These are phyloP conservation scores for Phytophthora fragariae DNA, from an alignment of 352 stramenopile species.

Conservation along the genomic window DNA sequence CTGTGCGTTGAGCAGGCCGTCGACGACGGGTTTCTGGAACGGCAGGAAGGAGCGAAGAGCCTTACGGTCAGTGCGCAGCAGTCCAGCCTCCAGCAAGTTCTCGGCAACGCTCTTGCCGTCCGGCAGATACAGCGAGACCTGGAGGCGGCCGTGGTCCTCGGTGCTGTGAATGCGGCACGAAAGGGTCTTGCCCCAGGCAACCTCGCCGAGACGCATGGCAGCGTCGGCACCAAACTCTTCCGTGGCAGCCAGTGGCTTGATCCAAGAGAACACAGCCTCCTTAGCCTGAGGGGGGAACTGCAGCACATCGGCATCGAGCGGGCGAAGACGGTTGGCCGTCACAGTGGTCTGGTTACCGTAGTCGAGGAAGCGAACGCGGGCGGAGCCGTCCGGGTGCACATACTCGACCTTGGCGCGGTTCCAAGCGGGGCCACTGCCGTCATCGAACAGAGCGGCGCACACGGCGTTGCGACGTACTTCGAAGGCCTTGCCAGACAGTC, in stretches of 20 bases:
- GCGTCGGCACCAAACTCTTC: conserved; percentile 95
- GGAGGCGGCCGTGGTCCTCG: conserved; percentile 75
- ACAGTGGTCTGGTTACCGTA: conserved; percentile 95
- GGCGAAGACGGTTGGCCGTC: conserved; percentile 84
- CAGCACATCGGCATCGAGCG: conserved; percentile 90
- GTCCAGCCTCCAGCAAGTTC: conserved; percentile 87
- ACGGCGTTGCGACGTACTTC: conserved; percentile 92
- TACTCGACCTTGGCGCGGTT: conserved; percentile 94
- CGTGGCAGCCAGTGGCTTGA: conserved; percentile 83
- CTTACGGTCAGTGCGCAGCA: conserved; percentile 91
- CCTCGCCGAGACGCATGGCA: conserved; percentile 88
- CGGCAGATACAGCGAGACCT: conserved; percentile 76
- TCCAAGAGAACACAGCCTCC: conserved; percentile 85
- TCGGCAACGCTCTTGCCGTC: conserved; percentile 91
- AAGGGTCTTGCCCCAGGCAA: conserved; percentile 94
- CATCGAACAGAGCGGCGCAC: conserved; percentile 96
- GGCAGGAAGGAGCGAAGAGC: conserved; percentile 62
- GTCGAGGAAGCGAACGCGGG: conserved; percentile 95
- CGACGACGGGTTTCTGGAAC: conserved; percentile 85
- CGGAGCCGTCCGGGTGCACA: conserved; percentile 65
- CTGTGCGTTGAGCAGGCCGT: conserved; percentile 92
- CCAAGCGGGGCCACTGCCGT: conserved; percentile 93
- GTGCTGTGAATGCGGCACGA: conserved; percentile 73
- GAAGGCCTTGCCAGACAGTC: conserved; percentile 89
- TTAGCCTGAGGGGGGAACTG: conserved; percentile 92